Conservation (phyloP, 1,139 yeast genomes). For the Lodderomyces jiufengensis region DNA sequence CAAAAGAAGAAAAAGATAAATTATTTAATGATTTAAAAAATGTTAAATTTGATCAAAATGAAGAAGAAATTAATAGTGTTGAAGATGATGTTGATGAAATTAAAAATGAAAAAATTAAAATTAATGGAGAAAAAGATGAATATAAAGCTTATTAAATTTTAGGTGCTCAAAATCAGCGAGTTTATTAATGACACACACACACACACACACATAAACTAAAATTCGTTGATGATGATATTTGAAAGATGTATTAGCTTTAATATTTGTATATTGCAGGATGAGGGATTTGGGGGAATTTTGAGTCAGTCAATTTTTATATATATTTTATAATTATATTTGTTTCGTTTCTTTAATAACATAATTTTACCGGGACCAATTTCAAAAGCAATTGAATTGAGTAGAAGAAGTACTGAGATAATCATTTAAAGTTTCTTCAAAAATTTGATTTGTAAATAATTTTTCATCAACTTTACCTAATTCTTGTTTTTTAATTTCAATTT, state of each 20-base stretch:
- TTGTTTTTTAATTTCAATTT: constrained; percentile 27
- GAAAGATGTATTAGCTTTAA: too few species aligned
- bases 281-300: too few species aligned
- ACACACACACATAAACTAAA: too few species aligned
- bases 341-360: too few species aligned
- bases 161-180: too few species aligned
- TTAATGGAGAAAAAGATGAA: constrained; percentile 6
- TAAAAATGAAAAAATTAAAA: constrained; percentile 7
- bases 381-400: constrained; percentile 6
- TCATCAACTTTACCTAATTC: constrained; percentile 17
- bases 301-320: too few species aligned
- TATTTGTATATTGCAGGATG: too few species aligned
- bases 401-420: constrained; percentile 15
- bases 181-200: too few species aligned
- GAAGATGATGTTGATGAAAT: constrained; percentile 11
- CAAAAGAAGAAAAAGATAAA: constrained; percentile 48
- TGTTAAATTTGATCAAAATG: constrained; percentile 17
- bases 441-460: constrained; percentile 26
- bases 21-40: constrained; percentile 45
- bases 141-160: too few species aligned
- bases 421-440: constrained; percentile 27
- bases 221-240: too few species aligned
- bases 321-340: too few species aligned
- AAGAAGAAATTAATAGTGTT: constrained; percentile 8
- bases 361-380: too few species aligned